Base-by-base conservation (phyloP, 371 early-diverging fungal genomes). In the Circinella minor region DNA sequence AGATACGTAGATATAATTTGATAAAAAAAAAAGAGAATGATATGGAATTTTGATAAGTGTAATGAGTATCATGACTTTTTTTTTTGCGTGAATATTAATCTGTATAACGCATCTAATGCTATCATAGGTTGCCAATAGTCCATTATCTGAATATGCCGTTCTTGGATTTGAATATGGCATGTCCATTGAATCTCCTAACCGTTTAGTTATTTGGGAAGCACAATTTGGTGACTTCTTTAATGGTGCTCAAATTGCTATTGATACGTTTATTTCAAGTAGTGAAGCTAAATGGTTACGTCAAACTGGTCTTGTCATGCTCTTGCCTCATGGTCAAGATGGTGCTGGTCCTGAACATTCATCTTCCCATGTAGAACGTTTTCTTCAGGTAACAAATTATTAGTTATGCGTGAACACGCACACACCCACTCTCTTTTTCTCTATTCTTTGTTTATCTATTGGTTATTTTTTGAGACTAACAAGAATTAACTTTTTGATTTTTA, bases 211-310 rank as follows among this genome's bases (percentile, higher is more conserved):
- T 48, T 98, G 99, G 99, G 99, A 98, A 77, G 98, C 98, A 1
- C 98, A 98, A 84, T 98, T 98, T 81, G 99, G 99, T 61, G 99
- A 98, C 80, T 98, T 98, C 79, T 92, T 92, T 87, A 98, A 98
- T 78, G 93, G 94, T 34, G 98, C 99, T 0, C 99, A 98, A 75
- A 93, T 96, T 68, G 92, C 97, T 36, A 91, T 98, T 72, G 99
- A 98, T 80, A 94, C 95, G 13, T 98, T 91, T 76, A 77, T 98
- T 36, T 78, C 92, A 1, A 89, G 91, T 57, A 94, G 97, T 39
- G 98, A 98, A 80, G 87, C 91, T 49, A 98, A 98, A 79, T 98
- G 99, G 99, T 81, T 98, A 65, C 86, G 94, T 62, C 95, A 96
- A 73, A 89, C 91, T 38, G 96, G 96, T 4, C 74, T 99, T 27